Base-by-base conservation (phyloP, 495 filamentous ascomycete genomes). In the Tuber calosporum region DNA sequence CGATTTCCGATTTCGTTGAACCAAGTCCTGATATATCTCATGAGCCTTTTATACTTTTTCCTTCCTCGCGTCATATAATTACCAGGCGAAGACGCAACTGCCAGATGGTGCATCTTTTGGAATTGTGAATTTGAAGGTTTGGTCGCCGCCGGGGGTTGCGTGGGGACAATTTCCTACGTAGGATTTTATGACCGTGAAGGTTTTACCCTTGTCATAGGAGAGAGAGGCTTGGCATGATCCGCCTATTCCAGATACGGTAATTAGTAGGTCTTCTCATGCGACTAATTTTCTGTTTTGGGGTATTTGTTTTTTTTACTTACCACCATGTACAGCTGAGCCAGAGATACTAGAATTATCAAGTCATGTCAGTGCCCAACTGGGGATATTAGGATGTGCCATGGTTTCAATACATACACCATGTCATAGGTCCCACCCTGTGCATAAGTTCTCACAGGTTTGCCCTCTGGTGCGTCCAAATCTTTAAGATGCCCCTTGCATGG, bases 1-100 rank as follows among this genome's bases (percentile, higher is more conserved):
- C 89, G 86, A 80, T 91, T 90, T 45, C 89, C 89, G 71, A 90
- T 79, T 69, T 89, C 88, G 83, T 91, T 91, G 82, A 90, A 90
- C 89, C 89, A 91, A 26, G 87, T 87, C 88, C 89, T 90, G 15
- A 70, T 38, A 72, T 68, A 37, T 62, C 53, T 62, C 26, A 30
- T 62, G 53, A 62, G 53, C 26, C 30, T 62, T 34, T 17, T 30
- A 15, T 1, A 34, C 53, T 34, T 34, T 58, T 4, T 5, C 45
- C 41, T 69, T 39, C 37, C 26, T n/a, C 15, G 30, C 13, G 53
- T 62, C 53, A 62, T 11, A 39, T 84, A 86, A 87, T 11, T 84
- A 84, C 86, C 86, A 88, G 8, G 84, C 84, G 38, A 88, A 81
- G 15, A 83, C 73, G 4, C 82, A 83, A 66, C 87, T 73, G 4